These are phyloP conservation scores for Plasmopara viticola DNA, from an alignment of 352 stramenopile genomes.

Conservation along the genomic window DNA sequence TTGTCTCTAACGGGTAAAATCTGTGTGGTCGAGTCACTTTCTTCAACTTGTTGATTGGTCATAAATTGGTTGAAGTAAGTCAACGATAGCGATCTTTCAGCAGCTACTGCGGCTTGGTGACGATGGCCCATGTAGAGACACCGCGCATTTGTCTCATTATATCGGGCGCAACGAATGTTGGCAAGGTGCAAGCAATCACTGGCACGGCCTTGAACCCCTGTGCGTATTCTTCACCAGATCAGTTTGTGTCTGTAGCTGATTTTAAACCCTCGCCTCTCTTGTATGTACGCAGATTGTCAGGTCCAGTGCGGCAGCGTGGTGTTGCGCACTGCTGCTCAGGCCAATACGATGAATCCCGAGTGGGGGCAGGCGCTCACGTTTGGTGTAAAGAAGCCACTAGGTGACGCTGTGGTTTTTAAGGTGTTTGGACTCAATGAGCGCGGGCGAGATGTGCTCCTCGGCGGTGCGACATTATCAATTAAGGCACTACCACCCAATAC, in stretches of 20 bases:
- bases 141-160: slow-evolving; percentile 41
- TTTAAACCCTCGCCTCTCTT: neutral
- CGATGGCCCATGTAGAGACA: slow-evolving; percentile 26
- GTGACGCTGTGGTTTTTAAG: slow-evolving; percentile 36
- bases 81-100: slow-evolving; percentile 22
- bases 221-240: slow-evolving; percentile 9
- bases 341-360: slow-evolving; percentile 36
- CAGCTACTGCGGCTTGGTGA: slow-evolving; percentile 3
- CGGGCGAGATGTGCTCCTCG: slow-evolving; percentile 36
- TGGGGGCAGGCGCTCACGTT: slow-evolving; percentile 58
- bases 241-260: neutral
- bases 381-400: slow-evolving; percentile 43
- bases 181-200: slow-evolving; percentile 10
- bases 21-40: too few relatives aligned
- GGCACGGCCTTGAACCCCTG: slow-evolving; percentile 23
- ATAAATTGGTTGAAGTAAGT: slow-evolving; percentile 19
- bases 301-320: slow-evolving; percentile 46
- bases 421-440: slow-evolving; percentile 43
- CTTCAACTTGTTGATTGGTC: too few relatives aligned
- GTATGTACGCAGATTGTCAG: slow-evolving; percentile 39
- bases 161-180: slow-evolving; percentile 22
- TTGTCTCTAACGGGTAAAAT: neutral
- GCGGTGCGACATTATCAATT: slow-evolving; percentile 31
- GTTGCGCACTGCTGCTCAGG: slow-evolving; percentile 36
- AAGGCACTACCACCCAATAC: slow-evolving; percentile 29